Base-by-base conservation (phyloP, 331 rosid species). In the Acacia concinna region DNA sequence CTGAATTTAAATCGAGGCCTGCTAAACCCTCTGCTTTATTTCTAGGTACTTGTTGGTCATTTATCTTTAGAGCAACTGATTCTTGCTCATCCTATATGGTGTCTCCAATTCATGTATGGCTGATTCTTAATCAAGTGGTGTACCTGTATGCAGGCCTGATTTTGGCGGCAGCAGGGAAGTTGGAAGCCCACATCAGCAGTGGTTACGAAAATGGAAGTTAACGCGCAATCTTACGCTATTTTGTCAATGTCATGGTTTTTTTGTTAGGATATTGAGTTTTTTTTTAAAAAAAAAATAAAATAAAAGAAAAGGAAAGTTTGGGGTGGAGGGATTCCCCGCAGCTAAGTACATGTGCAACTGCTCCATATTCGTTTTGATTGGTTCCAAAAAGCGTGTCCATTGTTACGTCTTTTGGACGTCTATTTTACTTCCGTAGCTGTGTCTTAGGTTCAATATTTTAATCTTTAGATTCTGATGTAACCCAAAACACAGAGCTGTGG, bases 1-100 rank as follows among this genome's bases (percentile, higher is more conserved):
- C 98, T 35, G 99, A 96, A 86, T 96, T 96, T 82, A 96, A 96
- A 88, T 96, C 99, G 25, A 92, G 98, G 73, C 99, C 98, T 1
- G 88, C 80, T 70, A 93, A 90, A 84, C 97, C 99, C 51, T 93
- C 99, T 52, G 90, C 97, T 57, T 88, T 91, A 52, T 93, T 96
- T 88, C 83, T 90, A 84, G 99, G 99, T 93, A 89, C 80, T 34
- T 34, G 31, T 27, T 14, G 40, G 65, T 81, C 37, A 28, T 40
- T 20, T 54, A 37, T 38, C 68, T 37, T 27, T 8, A 6, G 52
- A 57, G 30, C 68, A 25, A 17, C 28, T 15, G 68, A 27, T 72
- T 66, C 30, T 66, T 66, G 4, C 4, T 49, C 71, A 11, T 21
- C 49, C 49, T 37, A 31, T 21, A 23, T 20, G 35, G 41, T 57